A percentile compares a stretch with the other conserved stretches of the same genome.
phyloP scores from a whole-genome alignment of 2,329 filamentous ascomycete species.

The Beauveria rudraprayagi region DNA sequence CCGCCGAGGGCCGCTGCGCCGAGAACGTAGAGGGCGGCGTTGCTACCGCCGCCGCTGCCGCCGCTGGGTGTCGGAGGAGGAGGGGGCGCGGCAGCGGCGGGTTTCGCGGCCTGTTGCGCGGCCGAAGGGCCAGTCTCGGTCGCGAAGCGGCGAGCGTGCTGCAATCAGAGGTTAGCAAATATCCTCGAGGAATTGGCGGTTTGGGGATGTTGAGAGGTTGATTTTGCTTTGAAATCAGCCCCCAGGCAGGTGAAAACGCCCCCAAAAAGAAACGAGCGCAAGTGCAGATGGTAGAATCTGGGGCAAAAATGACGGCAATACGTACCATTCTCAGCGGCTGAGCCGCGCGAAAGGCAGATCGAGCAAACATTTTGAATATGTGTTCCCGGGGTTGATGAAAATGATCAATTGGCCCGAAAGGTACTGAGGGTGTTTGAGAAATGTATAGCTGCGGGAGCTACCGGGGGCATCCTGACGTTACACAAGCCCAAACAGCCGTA shows the following conservation, averaged over 20 bases:
- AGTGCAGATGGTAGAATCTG: background rate
- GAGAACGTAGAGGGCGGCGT: slow-evolving; percentile 52
- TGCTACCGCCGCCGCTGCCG: slow-evolving; percentile 38
- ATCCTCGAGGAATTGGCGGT: slow-evolving; percentile 11
- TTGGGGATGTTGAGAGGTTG: no score
- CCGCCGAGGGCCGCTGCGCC: slow-evolving; percentile 51
- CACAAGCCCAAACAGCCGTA: background rate
- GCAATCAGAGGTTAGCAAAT: slow-evolving; percentile 26
- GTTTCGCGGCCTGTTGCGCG: slow-evolving; percentile 22
- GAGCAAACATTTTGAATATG: slow-evolving; percentile 53
- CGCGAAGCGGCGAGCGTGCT: slow-evolving; percentile 57
- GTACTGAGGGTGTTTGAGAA: background rate
- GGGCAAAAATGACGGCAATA: background rate
- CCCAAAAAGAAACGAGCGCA: background rate
- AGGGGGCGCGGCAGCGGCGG: slow-evolving; percentile 35
- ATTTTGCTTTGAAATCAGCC: background rate
- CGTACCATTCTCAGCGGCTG: slow-evolving; percentile 60
- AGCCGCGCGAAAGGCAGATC: slow-evolving; percentile 54
- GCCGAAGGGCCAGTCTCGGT: slow-evolving; percentile 37
- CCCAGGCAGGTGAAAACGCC: background rate
- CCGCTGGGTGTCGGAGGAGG: slow-evolving; percentile 32
- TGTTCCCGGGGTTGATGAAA: background rate
- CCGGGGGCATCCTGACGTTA: slow-evolving; percentile 6
- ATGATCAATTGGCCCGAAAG: slow-evolving; percentile 15
- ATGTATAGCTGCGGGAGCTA: slow-evolving; percentile 1